Evolutionary conservation across 2,329 filamentous ascomycete species (phyloP).

Genomic region (Colletotrichum spaethianum): DNA sequence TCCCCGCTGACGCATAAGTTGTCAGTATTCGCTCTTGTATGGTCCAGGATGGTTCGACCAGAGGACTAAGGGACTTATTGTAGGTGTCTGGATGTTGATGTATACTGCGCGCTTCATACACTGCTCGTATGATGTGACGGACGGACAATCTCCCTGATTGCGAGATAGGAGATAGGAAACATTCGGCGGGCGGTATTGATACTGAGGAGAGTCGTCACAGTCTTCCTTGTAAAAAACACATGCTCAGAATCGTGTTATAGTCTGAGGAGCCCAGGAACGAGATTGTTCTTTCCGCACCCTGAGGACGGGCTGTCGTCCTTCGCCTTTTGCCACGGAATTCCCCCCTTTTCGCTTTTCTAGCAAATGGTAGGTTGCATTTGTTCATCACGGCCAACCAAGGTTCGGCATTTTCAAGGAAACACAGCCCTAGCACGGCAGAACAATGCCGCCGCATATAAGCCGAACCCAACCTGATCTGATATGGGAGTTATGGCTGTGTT

Average conservation of each 20-base stretch:
- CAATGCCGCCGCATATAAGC: too few species aligned
- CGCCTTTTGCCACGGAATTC: too few species aligned
- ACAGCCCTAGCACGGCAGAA: too few species aligned
- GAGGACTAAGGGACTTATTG: not conserved
- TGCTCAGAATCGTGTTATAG: not conserved
- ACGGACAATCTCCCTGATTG: not conserved
- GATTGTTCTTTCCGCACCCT: not conserved
- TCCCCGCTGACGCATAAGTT: not conserved
- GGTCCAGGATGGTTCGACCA: not conserved
- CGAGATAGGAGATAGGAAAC: not conserved
- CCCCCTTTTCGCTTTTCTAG: too few species aligned
- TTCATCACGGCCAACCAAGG: too few species aligned
- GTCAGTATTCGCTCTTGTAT: not conserved
- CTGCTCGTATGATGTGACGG: not conserved
- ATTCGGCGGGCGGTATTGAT: not conserved
- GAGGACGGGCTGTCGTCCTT: too few species aligned
- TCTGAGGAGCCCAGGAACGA: not conserved
- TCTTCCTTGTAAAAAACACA: not conserved
- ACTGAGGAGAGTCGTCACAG: not conserved
- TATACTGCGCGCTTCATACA: not conserved
- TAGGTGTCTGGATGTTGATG: not conserved
- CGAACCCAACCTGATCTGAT: too few species aligned
- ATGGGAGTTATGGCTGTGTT: too few species aligned
- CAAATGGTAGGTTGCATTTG: too few species aligned
- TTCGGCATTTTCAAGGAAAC: too few species aligned